Base-by-base conservation (phyloP, 345 rosid species). In the Murraya paniculata region DNA sequence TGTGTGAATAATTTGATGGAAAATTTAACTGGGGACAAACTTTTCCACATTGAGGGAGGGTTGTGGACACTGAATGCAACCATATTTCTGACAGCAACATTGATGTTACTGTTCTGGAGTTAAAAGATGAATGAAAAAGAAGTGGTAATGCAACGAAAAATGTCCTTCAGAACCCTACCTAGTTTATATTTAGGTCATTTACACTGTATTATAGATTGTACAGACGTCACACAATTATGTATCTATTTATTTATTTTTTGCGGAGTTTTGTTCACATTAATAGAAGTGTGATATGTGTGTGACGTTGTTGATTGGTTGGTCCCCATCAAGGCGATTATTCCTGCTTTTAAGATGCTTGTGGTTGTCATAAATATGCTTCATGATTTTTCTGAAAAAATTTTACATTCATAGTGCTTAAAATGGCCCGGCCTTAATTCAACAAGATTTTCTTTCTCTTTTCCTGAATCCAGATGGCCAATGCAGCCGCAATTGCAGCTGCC, bases 401-500 rank as follows among this genome's bases (percentile, higher is more conserved):
- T 57, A 6, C 61, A 27, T 82, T 81, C 68, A 59, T 79, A 9
- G 61, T 27, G 9, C 30, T 39, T 68, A 14, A 19, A 41, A 31
- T 61, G 48, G 31, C 7, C 28, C 3, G 28, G 28, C 58, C 14
- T 7, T 48, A 24, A 50, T 7, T 69, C 58, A 65, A 80, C 39
- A 48, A 60, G 13, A 71, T 41, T 73, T 71, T 73, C 50, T 59
- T 62, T 38, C 64, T 50, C 53, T 30, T 77, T 81, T 75, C 74
- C 38, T 62, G 72, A 70, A 64, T 78, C 66, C 71, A 94, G 99
- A 91, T 90, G 95, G 87, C 92, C 64, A 94, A 96, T 88, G 91
- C 92, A 31, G 88, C 97, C 69, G 99, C 97, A 64, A 94, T 94
- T 73, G 97, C 97, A 75, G 92, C 97, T 79, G 99, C 98, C 80